Conservation (phyloP, 768 basidiomycete genomes). For the Scleroderma citrinum region DNA sequence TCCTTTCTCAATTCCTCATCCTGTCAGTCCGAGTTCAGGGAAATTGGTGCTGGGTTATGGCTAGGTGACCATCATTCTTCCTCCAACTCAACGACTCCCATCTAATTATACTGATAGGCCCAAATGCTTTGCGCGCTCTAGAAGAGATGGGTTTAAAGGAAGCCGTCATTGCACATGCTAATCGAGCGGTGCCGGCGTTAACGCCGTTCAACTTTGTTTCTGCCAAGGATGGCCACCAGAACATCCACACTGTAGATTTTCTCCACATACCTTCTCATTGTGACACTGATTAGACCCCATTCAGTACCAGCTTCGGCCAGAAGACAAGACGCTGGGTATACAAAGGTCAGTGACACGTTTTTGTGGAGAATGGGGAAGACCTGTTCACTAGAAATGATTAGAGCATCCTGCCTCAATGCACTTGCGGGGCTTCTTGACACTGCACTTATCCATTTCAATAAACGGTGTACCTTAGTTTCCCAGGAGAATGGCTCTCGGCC, state of each 20-base stretch:
- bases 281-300: neutral
- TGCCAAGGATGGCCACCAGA: slow-evolving; percentile 37
- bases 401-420: slow-evolving; percentile 47
- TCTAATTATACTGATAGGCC: slow-evolving; percentile 26
- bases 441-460: slow-evolving; percentile 41
- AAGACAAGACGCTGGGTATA: slow-evolving; percentile 39
- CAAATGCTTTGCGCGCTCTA: slow-evolving; percentile 45
- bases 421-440: slow-evolving; percentile 40
- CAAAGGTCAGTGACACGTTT: slow-evolving; percentile 33
- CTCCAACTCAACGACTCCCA: neutral
- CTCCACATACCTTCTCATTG: too few species aligned
- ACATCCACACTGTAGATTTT: slow-evolving; percentile 34
- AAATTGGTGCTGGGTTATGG: slow-evolving; percentile 52
- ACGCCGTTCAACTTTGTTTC: slow-evolving; percentile 37
- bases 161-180: slow-evolving; percentile 33
- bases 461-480: slow-evolving; percentile 39
- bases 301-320: slow-evolving; percentile 29
- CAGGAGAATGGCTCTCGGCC: slow-evolving; percentile 17
- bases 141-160: slow-evolving; percentile 40
- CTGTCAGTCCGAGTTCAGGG: slow-evolving; percentile 39
- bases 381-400: slow-evolving; percentile 9
- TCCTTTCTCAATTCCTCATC: neutral
- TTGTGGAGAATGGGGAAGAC: neutral
- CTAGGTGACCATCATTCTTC: slow-evolving; percentile 34
- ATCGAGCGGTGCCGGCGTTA: slow-evolving; percentile 26